phyloP scores from a whole-genome alignment of 2,329 filamentous ascomycete genomes.

The Trichophaea hybrida region DNA sequence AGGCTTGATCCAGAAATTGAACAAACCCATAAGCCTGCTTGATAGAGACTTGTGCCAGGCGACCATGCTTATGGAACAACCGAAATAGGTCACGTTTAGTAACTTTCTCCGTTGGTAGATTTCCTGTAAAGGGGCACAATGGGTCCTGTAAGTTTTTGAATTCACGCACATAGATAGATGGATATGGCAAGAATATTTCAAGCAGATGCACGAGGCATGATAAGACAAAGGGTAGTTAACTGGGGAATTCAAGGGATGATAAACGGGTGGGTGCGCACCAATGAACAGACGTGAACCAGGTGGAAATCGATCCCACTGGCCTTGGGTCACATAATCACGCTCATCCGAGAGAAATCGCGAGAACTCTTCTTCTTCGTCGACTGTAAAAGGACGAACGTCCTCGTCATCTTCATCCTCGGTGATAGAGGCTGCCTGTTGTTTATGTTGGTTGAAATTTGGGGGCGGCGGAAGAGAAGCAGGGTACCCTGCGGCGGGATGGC shows the following conservation, averaged over 20 bases:
- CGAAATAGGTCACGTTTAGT: constrained; percentile 90
- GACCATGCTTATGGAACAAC: constrained; percentile 71
- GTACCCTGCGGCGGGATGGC: constrained; percentile 23
- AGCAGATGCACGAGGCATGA: constrained; percentile 1
- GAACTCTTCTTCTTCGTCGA: constrained; percentile 51
- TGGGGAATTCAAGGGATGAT: not conserved
- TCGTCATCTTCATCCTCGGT: constrained; percentile 29
- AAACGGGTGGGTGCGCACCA: constrained; percentile 37
- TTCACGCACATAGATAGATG: constrained; percentile 8
- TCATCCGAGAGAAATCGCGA: constrained; percentile 61
- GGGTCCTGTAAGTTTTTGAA: constrained; percentile 4
- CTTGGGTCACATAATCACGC: constrained; percentile 59
- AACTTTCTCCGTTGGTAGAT: constrained; percentile 81
- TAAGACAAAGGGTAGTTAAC: constrained; percentile 14
- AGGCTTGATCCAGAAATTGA: constrained; percentile 65
- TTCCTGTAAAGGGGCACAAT: constrained; percentile 43
- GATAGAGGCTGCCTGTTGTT: constrained; percentile 3
- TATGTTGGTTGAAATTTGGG: constrained; percentile 23
- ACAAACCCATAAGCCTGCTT: constrained; percentile 97
- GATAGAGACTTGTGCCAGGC: constrained; percentile 83
- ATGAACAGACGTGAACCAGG: constrained; percentile 66
- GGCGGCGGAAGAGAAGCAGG: constrained; percentile 23
- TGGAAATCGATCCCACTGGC: constrained; percentile 69
- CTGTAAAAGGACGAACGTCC: constrained; percentile 39
- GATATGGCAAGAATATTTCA: not conserved